Base-by-base conservation (phyloP, 257 asterid genomes). In the Craterostigma plantagineum region DNA sequence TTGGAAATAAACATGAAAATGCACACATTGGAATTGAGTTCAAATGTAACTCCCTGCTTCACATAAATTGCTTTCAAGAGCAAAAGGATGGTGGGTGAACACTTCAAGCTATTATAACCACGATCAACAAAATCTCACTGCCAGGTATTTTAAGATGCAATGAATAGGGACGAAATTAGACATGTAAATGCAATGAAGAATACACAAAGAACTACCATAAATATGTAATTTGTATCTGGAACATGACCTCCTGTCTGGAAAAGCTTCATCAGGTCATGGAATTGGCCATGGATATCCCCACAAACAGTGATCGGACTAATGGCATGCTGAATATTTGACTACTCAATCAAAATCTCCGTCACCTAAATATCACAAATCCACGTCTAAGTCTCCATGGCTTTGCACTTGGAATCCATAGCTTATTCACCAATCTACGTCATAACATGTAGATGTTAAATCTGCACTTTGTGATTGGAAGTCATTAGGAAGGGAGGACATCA, bases 51-150 rank as follows among this genome's bases (percentile, higher is more conserved):
- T 40, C 40, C 30, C 49, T 48, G 45, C 36, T 43, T 42, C 35
- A 34, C 64, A 48, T 60, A 87, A 95, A 95, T 87, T 48, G 98
- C 98, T 65, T 87, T 87, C 48, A 87, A 92, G 44, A 87, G 95
- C 75, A 87, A 72, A 59, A 87, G 77, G 59, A 87, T 87, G 45
- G 93, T 79, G 70, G 82, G 82, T 54, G 79, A n/a, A n/a, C n/a
- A 93, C 70, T 87, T 95, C 37, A 87, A 72, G 67, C 98, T 87
- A 62, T 87, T 87, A 57, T 87, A 87, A 47, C 98, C 98, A 52
- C 98, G 98, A 57, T 87, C 98, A 60, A 87, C 98, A 66, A 87
- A 87, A 63, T 87, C 98, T 56, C 98, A 95, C 98, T 87, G 71
- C 52, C 35, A 61, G 34, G 5, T 27, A 49, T n/a, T 44, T 48